These are phyloP conservation scores for Phyllosticta citrichinensis DNA, from an alignment of 2,329 filamentous ascomycete genomes.

Conservation along the genomic window DNA sequence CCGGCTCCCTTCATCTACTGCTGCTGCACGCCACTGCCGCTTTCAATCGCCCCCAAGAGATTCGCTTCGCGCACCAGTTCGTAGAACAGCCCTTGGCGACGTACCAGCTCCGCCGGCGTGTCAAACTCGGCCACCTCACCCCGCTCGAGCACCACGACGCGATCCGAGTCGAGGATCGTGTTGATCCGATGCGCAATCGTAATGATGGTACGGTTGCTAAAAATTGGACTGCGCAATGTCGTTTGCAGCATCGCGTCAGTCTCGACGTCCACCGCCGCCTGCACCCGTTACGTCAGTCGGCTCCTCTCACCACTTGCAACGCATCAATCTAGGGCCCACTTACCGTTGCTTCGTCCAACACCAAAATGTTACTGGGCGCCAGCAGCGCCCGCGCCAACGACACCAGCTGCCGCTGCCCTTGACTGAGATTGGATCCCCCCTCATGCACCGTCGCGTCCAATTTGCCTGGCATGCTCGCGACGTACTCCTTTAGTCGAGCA, in stretches of 20 bases:
- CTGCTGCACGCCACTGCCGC: background rate
- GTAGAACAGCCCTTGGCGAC: conserved; percentile 71
- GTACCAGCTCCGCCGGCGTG: conserved; percentile 67
- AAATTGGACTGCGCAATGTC: conserved; percentile 55
- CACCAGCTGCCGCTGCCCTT: conserved; percentile 88
- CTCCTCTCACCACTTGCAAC: background rate
- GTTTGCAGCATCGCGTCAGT: conserved; percentile 56
- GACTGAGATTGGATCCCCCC: conserved; percentile 92
- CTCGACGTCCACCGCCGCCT: conserved; percentile 60
- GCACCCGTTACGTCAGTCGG: conserved; percentile 7
- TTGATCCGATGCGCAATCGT: conserved; percentile 98
- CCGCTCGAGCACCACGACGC: conserved; percentile 86
- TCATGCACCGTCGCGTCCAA: conserved; percentile 86
- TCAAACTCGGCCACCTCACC: conserved; percentile 90
- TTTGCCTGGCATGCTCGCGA: conserved; percentile 75
- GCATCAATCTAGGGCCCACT: conserved; percentile 9
- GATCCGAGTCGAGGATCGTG: conserved; percentile 81
- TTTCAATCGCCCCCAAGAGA: conserved; percentile 42
- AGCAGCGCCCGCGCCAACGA: conserved; percentile 88
- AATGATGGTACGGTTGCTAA: conserved; percentile 90
- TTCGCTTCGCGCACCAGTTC: conserved; percentile 87
- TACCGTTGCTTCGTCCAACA: conserved; percentile 93
- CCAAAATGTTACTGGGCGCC: conserved; percentile 91
- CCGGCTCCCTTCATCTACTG: conserved; percentile 7
- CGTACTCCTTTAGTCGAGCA: conserved; percentile 83